Percentiles rank a stretch among this genome's conserved stretches.
phyloP scores from a whole-genome alignment of 352 stramenopile genomes.

The Globisporangium cylindrosporum region DNA sequence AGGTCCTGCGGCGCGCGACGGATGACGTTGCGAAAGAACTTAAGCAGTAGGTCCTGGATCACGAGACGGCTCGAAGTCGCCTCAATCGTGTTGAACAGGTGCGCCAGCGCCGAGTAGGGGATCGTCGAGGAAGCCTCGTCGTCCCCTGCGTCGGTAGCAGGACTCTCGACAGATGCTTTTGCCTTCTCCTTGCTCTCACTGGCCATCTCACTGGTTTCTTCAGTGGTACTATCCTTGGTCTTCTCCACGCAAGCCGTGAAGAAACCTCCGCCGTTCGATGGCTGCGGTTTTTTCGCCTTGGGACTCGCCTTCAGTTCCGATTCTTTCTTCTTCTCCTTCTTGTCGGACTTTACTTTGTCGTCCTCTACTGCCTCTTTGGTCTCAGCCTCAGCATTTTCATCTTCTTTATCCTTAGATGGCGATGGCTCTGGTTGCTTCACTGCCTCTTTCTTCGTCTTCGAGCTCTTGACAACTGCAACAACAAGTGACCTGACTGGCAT shows the following conservation, averaged over 20 bases:
- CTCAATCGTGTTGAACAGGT: constrained; percentile 81
- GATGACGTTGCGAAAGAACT: constrained; percentile 85
- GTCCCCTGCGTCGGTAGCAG: constrained; percentile 6
- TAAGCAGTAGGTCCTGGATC: constrained; percentile 85
- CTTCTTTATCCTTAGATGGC: neutral
- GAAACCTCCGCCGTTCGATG: constrained; percentile 20
- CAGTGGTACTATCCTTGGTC: constrained; percentile 12
- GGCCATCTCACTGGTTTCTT: constrained; percentile 13
- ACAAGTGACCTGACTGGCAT: constrained; percentile 17
- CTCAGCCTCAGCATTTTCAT: neutral
- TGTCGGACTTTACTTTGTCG: neutral
- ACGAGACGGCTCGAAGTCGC: constrained; percentile 62
- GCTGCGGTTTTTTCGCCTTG: constrained; percentile 7
- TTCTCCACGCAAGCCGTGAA: constrained; percentile 30
- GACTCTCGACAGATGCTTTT: constrained; percentile 11
- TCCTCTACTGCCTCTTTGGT: neutral
- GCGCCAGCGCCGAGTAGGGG: constrained; percentile 58
- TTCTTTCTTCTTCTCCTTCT: constrained; percentile 6
- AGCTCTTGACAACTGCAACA: constrained; percentile 4
- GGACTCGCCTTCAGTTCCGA: neutral
- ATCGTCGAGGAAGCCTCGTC: constrained; percentile 15
- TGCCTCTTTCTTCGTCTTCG: constrained; percentile 4
- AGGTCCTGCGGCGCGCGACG: constrained; percentile 76
- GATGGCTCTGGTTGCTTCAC: constrained; percentile 9
- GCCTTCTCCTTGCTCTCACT: constrained; percentile 18